Evolutionary conservation across 805 yeast species (phyloP), one percentile per base, ranked within the genome.

Genomic region (Starmerella bacillaris): DNA sequence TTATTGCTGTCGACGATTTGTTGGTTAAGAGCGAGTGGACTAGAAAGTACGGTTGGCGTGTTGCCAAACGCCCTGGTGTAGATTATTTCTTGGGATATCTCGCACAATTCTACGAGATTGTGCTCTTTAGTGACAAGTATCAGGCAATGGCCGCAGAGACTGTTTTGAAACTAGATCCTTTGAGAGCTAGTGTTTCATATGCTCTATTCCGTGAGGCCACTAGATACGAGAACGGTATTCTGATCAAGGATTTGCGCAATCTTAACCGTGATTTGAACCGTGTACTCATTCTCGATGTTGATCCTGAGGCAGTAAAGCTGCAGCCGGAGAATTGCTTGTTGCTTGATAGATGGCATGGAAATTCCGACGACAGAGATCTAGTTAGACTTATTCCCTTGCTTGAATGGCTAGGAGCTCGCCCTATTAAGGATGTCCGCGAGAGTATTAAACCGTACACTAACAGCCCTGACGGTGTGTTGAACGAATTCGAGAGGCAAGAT

Each of bases 51-150:
- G 98, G 98, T 36, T 89, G 99, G 99, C 75, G 89, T 61, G 86
- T 95, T 12, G 96, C 94, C 21, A 89, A 89, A 65, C 80, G 99
- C 63, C 96, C 98, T 22, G 99, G 98, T 43, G 74, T 82, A 41
- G 98, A 92, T 58, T 89, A 89, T 64, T 89, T 89, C 61, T 63
- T 89, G 54, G 94, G 92, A 20, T 89, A 89, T 59, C 64, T 89
- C 48, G 78, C 94, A 5, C 93, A 80, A 60, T 86, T 83, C 64
- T 89, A 86, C 59, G 99, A 89, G 62, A 75, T 89, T 54, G 96
- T 89, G 35, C 61, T 92, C 31, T 89, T 89, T 55, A 72, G 86
- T 22, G 73, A 83, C 41, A 79, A 79, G 54, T 76, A 78, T 49
- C 75, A 74, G 72, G 76, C 78, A 65, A 77, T 77, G 55, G 72